Evolutionary conservation across 2,329 filamentous ascomycete genomes (phyloP).

Genomic region (Chalaropsis ovoidea): DNA sequence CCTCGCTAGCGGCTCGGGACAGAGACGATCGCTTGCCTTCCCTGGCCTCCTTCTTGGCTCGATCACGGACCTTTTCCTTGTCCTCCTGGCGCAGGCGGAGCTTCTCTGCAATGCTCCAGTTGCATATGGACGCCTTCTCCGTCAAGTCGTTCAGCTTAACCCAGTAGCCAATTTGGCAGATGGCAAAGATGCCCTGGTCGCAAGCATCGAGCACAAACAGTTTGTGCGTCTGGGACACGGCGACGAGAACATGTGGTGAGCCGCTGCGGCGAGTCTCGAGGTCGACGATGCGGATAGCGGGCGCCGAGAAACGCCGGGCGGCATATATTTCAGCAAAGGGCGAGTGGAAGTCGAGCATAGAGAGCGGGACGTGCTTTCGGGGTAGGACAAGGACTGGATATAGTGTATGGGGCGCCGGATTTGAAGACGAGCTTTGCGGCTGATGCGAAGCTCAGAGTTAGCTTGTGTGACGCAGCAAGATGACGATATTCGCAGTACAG

Average conservation of each 20-base stretch:
- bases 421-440: conserved; percentile 47
- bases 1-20: conserved; percentile 16
- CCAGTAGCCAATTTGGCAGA: conserved; percentile 60
- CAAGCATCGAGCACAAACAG: conserved; percentile 24
- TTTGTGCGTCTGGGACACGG: conserved; percentile 17
- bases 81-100: conserved; percentile 30
- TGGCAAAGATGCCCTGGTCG: conserved; percentile 47
- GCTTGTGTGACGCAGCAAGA: background rate
- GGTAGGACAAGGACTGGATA: conserved; percentile 53
- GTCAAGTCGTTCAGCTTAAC: conserved; percentile 48
- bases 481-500: background rate
- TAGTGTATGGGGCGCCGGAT: conserved; percentile 45
- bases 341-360: conserved; percentile 48
- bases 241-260: conserved; percentile 47
- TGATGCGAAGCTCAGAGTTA: conserved; percentile 29
- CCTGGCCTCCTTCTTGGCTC: conserved; percentile 13
- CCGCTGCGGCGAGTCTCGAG: conserved; percentile 50
- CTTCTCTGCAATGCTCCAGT: conserved; percentile 34
- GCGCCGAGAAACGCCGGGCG: conserved; percentile 49
- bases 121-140: conserved; percentile 37
- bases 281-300: conserved; percentile 53
- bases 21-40: conserved; percentile 15
- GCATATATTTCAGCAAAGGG: conserved; percentile 41
- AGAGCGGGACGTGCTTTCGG: conserved; percentile 50
- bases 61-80: conserved; percentile 24